Evolutionary conservation across 106 monocot species (phyloP).

Genomic region (Cymbidium sinense): DNA sequence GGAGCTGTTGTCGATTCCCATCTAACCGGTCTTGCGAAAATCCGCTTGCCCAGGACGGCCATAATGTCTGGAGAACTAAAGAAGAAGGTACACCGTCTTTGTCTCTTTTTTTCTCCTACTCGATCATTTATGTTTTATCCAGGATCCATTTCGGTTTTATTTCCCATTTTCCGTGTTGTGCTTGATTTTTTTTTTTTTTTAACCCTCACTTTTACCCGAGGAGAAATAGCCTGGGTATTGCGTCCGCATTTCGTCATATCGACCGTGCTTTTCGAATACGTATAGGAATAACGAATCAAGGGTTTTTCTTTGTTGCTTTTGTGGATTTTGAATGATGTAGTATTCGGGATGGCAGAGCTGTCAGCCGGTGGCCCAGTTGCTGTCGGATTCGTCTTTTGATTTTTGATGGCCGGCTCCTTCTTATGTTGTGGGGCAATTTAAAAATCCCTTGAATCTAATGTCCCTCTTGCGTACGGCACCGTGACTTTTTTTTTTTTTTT

Average conservation of each 20-base stretch:
- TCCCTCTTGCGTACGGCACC: too few relatives aligned
- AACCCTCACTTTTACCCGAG: too few relatives aligned
- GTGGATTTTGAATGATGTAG: not conserved
- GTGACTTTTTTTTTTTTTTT: too few relatives aligned
- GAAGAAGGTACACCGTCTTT: not conserved
- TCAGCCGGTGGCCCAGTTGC: not conserved
- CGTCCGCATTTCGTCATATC: too few relatives aligned
- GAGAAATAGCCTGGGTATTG: too few relatives aligned
- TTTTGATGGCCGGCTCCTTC: too few relatives aligned
- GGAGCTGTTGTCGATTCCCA: not conserved
- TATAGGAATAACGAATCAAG: too few relatives aligned
- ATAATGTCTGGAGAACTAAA: not conserved
- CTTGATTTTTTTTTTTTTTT: not conserved
- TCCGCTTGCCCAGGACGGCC: not conserved
- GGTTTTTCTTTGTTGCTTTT: too few relatives aligned
- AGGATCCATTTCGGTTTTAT: not conserved
- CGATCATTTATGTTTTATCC: not conserved
- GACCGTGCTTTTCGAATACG: too few relatives aligned
- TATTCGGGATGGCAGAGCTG: not conserved
- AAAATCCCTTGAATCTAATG: too few relatives aligned
- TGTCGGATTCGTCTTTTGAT: not conserved
- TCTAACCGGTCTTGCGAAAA: not conserved
- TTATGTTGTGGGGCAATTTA: too few relatives aligned
- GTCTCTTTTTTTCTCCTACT: not conserved
- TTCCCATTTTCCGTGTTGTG: not conserved